A percentile compares a stretch with the other conserved stretches of the same genome.
Conservation (phyloP, 1,139 yeast species). For the Kazachstania sp. region DNA sequence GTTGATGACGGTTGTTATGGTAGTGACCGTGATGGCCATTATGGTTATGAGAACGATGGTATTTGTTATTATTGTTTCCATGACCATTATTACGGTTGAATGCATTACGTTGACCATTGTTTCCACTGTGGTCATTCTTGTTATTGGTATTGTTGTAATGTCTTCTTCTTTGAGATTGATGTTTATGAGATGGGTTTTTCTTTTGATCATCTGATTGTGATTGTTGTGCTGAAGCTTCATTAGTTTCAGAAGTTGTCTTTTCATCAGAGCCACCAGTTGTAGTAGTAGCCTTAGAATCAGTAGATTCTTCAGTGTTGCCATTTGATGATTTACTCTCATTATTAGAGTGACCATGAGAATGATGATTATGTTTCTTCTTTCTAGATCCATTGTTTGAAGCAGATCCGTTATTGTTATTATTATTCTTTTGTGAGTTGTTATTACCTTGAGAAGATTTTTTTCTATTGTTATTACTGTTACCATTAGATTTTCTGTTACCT, state of each 20-base stretch:
- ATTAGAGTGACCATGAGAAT: neutral
- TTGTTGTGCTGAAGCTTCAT: neutral
- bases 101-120: constrained; percentile 1
- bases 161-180: constrained; percentile 3
- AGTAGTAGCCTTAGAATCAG: neutral
- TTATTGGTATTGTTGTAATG: constrained; percentile 2
- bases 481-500: constrained; percentile 17
- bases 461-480: constrained; percentile 5
- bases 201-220: neutral
- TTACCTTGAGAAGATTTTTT: neutral
- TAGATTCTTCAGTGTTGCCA: neutral
- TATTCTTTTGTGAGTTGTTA: neutral
- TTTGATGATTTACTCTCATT: neutral
- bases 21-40: neutral
- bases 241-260: neutral
- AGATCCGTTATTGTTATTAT: neutral
- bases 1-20: constrained; percentile 8
- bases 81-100: neutral
- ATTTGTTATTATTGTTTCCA: neutral
- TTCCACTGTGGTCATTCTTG: neutral
- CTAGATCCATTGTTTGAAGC: neutral
- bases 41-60: constrained; percentile 1
- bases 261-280: neutral
- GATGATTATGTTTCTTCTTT: constrained; percentile 4
- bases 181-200: neutral